Conservation (phyloP, 805 yeast genomes). For the Candida sanyiensis region DNA sequence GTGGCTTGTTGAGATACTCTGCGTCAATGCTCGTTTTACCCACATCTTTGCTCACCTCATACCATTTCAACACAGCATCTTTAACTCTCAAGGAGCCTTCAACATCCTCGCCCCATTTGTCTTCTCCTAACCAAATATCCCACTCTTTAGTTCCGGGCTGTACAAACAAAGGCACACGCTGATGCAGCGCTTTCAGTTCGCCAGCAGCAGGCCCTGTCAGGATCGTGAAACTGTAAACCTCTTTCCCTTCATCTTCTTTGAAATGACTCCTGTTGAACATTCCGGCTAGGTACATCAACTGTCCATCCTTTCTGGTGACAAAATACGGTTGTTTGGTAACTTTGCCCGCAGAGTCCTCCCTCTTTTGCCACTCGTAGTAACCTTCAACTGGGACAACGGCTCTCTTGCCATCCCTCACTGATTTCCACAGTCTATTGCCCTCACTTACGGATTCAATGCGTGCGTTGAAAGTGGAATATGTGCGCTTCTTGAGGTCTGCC, state of each 20-base stretch:
- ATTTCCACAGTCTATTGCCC: constrained; percentile 51
- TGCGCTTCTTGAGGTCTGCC: constrained; percentile 25
- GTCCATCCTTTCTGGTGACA: constrained; percentile 45
- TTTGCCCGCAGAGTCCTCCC: constrained; percentile 25
- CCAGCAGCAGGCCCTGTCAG: constrained; percentile 68
- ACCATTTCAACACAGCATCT: constrained; percentile 39
- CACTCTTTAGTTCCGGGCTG: constrained; percentile 54
- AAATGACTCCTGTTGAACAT: constrained; percentile 31
- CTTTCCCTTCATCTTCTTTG: constrained; percentile 7
- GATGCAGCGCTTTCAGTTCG: constrained; percentile 62
- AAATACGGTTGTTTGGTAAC: constrained; percentile 57
- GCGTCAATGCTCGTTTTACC: constrained; percentile 53
- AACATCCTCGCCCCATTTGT: constrained; percentile 36
- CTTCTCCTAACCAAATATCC: constrained; percentile 54
- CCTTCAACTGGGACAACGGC: constrained; percentile 80
- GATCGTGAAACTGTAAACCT: constrained; percentile 53
- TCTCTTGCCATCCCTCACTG: constrained; percentile 41
- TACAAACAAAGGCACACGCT: constrained; percentile 71
- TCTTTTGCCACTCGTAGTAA: constrained; percentile 72
- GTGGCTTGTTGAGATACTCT: constrained; percentile 28
- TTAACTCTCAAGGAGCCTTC: constrained; percentile 36
- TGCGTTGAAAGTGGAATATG: constrained; percentile 64
- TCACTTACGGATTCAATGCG: constrained; percentile 54
- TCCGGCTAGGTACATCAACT: constrained; percentile 64
- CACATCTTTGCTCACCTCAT: constrained; percentile 54